Evolutionary conservation across 2,329 filamentous ascomycete species (phyloP), one percentile per base, ranked within the genome.

Genomic region (Beauveria bassiana): DNA sequence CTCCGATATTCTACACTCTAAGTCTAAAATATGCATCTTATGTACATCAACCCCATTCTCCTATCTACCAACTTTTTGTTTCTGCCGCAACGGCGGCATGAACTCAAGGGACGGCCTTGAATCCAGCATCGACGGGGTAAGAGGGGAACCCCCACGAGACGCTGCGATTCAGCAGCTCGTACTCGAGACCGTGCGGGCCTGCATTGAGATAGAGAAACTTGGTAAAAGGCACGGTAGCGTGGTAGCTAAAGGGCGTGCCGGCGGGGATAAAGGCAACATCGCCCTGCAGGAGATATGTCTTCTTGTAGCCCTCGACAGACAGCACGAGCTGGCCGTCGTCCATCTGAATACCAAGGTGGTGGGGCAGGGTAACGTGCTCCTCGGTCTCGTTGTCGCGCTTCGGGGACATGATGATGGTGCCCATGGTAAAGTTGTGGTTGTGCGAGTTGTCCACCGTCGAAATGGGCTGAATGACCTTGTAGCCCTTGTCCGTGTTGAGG

Each of bases 201-300:
- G 62, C 67, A 58, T 66, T 69, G 38, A 70, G 55, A 50, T 70
- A 70, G 56, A 70, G 38, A 20, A 71, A 68, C 62, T 68, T 67
- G 42, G 68, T 71, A 26, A 66, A 66, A 3, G 66, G 65, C 7
- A 66, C 66, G 1, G 64, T 66, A 5, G 68, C 68, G 22, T 63
- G 54, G 62, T 70, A 71, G 22, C 49, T 59, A 49, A 70, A 70
- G 0, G 60, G 28, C 3, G 64, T 64, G 10, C 59, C 56, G 3
- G 64, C 63, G 1, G 68, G 68, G 26, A 71, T 59, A 51, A 71
- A 71, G 10, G 66, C 64, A 14, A 71, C 67, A 31, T 70, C 68
- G n/a, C 69, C 68, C 20, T 66, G 64, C 34, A 69, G 63, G 20
- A 71, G 61, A 9, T 62, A 62, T 6, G 63, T 64, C 38, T 54